Evolutionary conservation across 352 stramenopile genomes (phyloP), one percentile per base, ranked within the genome.

Genomic region (Globisporangium parvum): DNA sequence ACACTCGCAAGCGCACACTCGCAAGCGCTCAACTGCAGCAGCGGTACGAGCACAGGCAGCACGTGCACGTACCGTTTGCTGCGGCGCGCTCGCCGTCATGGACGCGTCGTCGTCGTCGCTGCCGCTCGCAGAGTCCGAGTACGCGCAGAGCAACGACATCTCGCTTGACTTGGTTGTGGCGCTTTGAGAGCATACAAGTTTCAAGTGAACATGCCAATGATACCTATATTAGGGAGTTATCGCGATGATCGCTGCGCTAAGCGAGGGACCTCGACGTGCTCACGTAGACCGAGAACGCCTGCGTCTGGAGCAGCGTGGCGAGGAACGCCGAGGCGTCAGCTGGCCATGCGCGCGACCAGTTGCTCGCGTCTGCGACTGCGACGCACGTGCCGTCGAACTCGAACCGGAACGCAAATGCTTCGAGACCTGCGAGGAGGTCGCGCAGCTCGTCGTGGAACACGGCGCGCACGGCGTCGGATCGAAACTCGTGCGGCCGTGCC

Each of bases 341-440:
- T 33, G 69, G 55, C 71, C 71, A 81, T 20, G 60, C 52, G 35
- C 53, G 59, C 15, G 53, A 69, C 44, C 67, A 62, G 47, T 77
- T 72, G 48, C 56, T 71, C 1, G 65, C 70, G 61, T 86, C 77
- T n/a, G 86, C 71, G 1, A 88, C 69, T 1, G 69, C 70, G 15
- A 81, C 66, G 11, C 48, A 57, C 35, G 70, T 64, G 10, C 60
- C 64, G 9, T 65, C 59, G 39, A 68, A 72, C 50, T 77, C 65
- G 57, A 88, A 86, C 24, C 77, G 79, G 57, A 83, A 87, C 37
- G 79, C 62, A 50, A 80, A 85, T 11, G 73, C 66, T 40, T 91
- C 78, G 21, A 91, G 50, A 3, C 66, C 55, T 2, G 56, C 17
- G 26, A 88, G 54, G 26, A 91, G 76, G 10, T 70, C 57, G 15